Base-by-base conservation (phyloP, 2,329 filamentous ascomycete species). In the Pseudovirgaria hyperparasitica region DNA sequence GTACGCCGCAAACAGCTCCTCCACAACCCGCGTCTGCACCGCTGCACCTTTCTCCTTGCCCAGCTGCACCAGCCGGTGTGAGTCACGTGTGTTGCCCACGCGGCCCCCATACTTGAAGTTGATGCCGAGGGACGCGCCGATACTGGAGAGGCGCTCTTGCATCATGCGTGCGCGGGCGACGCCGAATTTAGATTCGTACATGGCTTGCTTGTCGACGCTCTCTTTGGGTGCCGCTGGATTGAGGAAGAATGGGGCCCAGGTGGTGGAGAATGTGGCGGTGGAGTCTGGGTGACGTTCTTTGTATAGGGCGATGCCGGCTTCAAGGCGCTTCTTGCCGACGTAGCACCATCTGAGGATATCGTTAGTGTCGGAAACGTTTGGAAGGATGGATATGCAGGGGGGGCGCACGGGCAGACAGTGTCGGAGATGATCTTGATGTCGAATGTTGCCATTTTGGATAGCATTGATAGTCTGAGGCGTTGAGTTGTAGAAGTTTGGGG, bases 191-290 rank as follows among this genome's bases (percentile, higher is more conserved):
- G 60, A 45, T 19, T 67, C 57, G 52, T 73, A 85, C 47, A 64
- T 65, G 32, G 58, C 55, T 46, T 63, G 48, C 43, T 73, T 74
- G 41, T 67, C 60, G 31, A 61, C 46, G 40, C 63, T 62, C 25
- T 47, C 56, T 23, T 60, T 58, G 0, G 77, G 67, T 1, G 70
- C 60, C 24, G 62, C 61, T 0, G 81, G 78, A 44, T 86, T 75
- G 27, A 92, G 69, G 50, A 87, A 86, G 58, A 81, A 92, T 2
- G 84, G 78, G 34, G 70, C 65, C 80, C 82, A 92, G 34, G 65
- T 67, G 9, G 80, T 71, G 24, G 63, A 67, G 57, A 92, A 86
- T 12, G 66, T 80, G 54, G 87, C 78, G 20, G 64, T 52, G 7
- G 60, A 68, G 4, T 45, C 40, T 0, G 77, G 72, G 39, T 82